phyloP scores from a whole-genome alignment of 2,329 filamentous ascomycete genomes.

The Diaporthe eres region DNA sequence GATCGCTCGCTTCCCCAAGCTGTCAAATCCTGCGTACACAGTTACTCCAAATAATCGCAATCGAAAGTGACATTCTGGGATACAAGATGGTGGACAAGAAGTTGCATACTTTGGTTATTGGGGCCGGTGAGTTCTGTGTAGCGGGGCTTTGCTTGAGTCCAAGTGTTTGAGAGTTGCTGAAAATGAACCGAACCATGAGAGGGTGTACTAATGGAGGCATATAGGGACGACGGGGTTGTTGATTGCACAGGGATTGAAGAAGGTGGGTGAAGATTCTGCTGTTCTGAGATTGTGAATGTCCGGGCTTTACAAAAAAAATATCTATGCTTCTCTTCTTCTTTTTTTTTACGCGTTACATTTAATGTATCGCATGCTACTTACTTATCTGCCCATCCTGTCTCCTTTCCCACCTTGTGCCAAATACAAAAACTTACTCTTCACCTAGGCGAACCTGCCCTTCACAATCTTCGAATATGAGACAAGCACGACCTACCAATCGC shows the following conservation, averaged over 20 bases:
- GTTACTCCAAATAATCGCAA: not conserved
- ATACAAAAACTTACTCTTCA: not conserved
- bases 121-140: not conserved
- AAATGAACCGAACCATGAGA: not conserved
- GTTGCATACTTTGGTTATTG: not conserved
- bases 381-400: not conserved
- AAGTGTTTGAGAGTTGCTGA: not conserved
- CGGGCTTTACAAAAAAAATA: not conserved
- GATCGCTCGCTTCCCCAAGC: not conserved
- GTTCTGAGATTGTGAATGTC: not conserved
- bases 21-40: not conserved
- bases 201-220: not conserved
- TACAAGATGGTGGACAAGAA: not conserved
- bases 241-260: not conserved
- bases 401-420: not conserved
- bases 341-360: not conserved
- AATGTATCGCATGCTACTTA: not conserved
- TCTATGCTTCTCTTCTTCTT: not conserved
- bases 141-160: not conserved
- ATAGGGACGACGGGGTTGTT: not conserved
- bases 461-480: not conserved
- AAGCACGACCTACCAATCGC: not conserved
- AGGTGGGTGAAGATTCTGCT: not conserved
- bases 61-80: not conserved
- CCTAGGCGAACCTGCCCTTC: not conserved